Evolutionary conservation across 768 basidiomycete genomes (phyloP).

Genomic region (Cantharellus cinnabarinus): DNA sequence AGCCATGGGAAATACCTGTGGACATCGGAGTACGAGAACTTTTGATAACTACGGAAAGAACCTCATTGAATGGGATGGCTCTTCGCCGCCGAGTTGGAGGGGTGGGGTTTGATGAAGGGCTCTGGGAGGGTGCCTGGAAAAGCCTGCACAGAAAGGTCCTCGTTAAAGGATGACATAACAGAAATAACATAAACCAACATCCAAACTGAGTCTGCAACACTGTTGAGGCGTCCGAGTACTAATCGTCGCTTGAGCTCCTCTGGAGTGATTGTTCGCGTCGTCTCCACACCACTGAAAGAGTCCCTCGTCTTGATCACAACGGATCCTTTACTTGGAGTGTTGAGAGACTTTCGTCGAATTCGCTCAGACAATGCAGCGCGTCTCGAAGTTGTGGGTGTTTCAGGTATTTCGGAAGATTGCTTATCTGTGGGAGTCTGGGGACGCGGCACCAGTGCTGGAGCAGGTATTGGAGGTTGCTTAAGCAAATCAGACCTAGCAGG

Average conservation of each 20-base stretch:
- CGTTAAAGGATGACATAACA: not conserved
- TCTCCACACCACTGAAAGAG: constrained; percentile 34
- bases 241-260: constrained; percentile 62
- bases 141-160: constrained; percentile 1
- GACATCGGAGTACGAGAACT: constrained; percentile 7
- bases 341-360: constrained; percentile 49
- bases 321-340: constrained; percentile 26
- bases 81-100: constrained; percentile 2
- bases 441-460: not conserved
- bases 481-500: not conserved
- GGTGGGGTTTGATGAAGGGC: not conserved
- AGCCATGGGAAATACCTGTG: not conserved
- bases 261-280: constrained; percentile 49
- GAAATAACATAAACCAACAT: constrained; percentile 31
- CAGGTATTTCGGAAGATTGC: not conserved
- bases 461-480: not conserved
- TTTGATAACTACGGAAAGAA: constrained; percentile 6
- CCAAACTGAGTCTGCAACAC: constrained; percentile 76
- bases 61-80: constrained; percentile 6
- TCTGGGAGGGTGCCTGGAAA: not conserved
- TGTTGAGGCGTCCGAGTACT: constrained; percentile 52
- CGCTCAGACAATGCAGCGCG: constrained; percentile 68
- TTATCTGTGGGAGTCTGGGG: constrained; percentile 6
- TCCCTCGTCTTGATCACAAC: constrained; percentile 7
- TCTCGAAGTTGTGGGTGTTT: constrained; percentile 29